Evolutionary conservation across 1,284 basidiomycete genomes (phyloP), one percentile per base, ranked within the genome.

Genomic region (Pyrrhoderma lamaoense): DNA sequence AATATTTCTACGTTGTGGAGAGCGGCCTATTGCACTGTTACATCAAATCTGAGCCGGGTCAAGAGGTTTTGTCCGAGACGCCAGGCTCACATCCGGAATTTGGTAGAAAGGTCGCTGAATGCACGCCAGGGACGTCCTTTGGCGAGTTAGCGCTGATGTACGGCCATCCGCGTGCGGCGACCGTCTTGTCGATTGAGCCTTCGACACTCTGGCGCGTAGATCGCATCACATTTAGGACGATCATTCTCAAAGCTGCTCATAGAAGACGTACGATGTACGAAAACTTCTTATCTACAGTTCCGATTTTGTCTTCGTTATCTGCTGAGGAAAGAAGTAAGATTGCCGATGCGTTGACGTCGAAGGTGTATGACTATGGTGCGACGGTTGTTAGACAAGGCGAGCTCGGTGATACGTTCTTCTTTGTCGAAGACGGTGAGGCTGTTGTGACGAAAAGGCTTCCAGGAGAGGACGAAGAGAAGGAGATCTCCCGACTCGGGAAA

Each of bases 91-190:
- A 89, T 58, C 73, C 79, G 8, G 74, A 79, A 54, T 85, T 80
- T 62, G 91, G 91, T 44, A 86, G 82, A 59, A 85, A 89, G 65
- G 93, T 96, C 3, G 79, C 85, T 44, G 85, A 89, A 55, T 95
- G 89, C 74, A 79, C 77, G 44, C 83, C 91, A 1, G 93, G 93
- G 0, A 83, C 79, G 56, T 92, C 89, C 45, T 98, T 99, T 61
- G 95, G 96, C 47, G 96, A 99, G 69, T 77, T 99, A 45, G 96
- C 96, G 27, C 71, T 99, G 58, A 95, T 99, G 90, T 96, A 99
- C 69, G 93, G 93, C 43, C 93, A 96, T 61, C 92, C 93, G 27
- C 88, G 95, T 45, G 93, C 93, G 3, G 95, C 96, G 3, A 93
- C 93, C 2, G 93, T 99, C 45, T 70, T 97, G 25, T 85, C 94